These are phyloP conservation scores for Asparagopsis taxiformis DNA, from an alignment of 31 red algal genomes.

Conservation along the genomic window DNA sequence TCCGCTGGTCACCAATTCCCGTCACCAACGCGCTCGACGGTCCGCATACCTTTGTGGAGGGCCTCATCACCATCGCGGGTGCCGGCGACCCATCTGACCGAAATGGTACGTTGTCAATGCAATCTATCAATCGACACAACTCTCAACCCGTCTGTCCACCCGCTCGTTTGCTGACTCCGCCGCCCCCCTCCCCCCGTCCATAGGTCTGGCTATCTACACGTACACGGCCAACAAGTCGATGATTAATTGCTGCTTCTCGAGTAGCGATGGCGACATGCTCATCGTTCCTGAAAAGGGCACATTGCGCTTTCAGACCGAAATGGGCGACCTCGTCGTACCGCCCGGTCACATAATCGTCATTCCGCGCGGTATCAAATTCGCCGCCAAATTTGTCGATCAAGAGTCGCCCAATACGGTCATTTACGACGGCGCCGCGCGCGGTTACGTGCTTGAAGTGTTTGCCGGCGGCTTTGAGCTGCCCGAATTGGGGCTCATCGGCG, in stretches of 20 bases:
- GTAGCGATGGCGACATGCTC: constrained; percentile 80
- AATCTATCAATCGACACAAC: too few relatives aligned
- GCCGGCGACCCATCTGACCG: constrained; percentile 39
- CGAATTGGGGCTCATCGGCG: constrained; percentile 50
- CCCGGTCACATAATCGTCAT: constrained; percentile 66
- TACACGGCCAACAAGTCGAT: constrained; percentile 59
- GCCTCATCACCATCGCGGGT: constrained; percentile 56
- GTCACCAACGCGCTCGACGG: constrained; percentile 23
- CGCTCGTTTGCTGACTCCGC: too few relatives aligned
- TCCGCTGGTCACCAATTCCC: constrained; percentile 69
- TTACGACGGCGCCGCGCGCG: constrained; percentile 25
- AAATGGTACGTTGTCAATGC: too few relatives aligned
- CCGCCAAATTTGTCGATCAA: constrained; percentile 13
- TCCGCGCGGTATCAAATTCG: constrained; percentile 76
- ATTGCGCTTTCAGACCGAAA: constrained; percentile 59
- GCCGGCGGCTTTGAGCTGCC: constrained; percentile 60
- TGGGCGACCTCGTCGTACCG: constrained; percentile 54
- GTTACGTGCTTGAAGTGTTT: constrained; percentile 68
- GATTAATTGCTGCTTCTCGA: constrained; percentile 46
- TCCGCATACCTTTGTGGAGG: constrained; percentile 57
- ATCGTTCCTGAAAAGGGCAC: constrained; percentile 69
- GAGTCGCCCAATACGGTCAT: constrained; percentile 39
- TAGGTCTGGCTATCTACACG: constrained; percentile 59
- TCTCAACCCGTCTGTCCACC: too few relatives aligned
- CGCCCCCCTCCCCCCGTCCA: too few relatives aligned